These are phyloP conservation scores for Apiospora malaysiana DNA, from an alignment of 2,329 filamentous ascomycete species.

Conservation along the genomic window DNA sequence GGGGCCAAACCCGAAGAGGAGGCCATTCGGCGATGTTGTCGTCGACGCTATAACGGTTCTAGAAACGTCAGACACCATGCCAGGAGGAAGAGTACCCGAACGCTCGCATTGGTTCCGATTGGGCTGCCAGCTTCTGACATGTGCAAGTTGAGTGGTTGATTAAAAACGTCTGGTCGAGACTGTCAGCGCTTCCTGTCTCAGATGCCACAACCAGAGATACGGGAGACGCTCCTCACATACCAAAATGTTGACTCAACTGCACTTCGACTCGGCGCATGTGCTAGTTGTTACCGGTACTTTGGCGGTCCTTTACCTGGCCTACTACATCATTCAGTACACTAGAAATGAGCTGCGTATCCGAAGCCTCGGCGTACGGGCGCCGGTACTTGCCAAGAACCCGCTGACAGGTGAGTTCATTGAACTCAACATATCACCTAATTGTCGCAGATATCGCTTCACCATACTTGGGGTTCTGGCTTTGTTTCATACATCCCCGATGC, in stretches of 20 bases:
- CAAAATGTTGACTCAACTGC: background rate
- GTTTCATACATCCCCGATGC: background rate
- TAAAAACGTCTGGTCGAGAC: background rate
- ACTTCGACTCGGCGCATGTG: background rate
- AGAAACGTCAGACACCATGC: background rate
- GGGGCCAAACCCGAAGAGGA: background rate
- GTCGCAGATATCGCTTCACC: background rate
- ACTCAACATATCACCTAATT: background rate
- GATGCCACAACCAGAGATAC: background rate
- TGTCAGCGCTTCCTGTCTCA: background rate
- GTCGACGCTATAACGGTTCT: background rate
- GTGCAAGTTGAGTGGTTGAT: background rate
- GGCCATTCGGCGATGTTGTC: background rate
- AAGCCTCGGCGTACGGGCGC: conserved; percentile 41
- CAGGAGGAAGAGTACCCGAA: conserved; percentile 19
- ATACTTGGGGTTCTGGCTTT: background rate
- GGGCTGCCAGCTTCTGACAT: background rate
- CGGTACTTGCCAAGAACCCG: conserved; percentile 41
- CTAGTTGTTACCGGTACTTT: background rate
- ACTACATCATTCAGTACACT: conserved; percentile 27
- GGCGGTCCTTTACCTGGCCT: background rate
- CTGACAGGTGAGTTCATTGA: conserved; percentile 37
- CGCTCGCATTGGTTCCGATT: background rate
- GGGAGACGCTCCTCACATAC: background rate
- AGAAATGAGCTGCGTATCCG: conserved; percentile 37